Evolutionary conservation across 129 eudicot species (phyloP).

Genomic region (Solidago caesia): DNA sequence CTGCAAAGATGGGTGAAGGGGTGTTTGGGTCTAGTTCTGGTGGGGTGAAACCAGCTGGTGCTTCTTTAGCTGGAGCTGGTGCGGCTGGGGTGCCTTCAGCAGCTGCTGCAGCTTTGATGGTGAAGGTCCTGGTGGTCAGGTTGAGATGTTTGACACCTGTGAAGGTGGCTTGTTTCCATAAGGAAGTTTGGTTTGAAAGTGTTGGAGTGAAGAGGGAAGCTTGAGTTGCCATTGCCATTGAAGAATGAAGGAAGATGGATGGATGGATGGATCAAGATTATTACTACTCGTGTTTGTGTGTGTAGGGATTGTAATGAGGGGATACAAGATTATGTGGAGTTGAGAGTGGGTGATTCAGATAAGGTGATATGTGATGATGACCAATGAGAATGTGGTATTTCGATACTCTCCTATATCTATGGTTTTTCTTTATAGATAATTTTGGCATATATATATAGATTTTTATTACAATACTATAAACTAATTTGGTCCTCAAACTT

Average conservation of each 20-base stretch:
- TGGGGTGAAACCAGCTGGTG: constrained; percentile 93
- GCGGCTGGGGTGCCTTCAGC: constrained; percentile 21
- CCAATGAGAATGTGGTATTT: constrained; percentile 59
- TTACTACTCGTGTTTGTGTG: constrained; percentile 8
- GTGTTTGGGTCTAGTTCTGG: constrained; percentile 93
- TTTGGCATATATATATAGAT: background rate
- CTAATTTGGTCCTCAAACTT: too few species aligned
- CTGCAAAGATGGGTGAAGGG: constrained; percentile 95
- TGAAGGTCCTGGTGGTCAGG: constrained; percentile 39
- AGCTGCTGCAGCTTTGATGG: constrained; percentile 43
- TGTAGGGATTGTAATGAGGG: constrained; percentile 23
- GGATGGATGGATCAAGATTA: background rate
- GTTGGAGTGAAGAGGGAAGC: constrained; percentile 82
- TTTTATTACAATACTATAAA: too few species aligned
- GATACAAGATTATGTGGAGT: constrained; percentile 34
- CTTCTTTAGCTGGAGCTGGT: constrained; percentile 32
- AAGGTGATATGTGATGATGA: constrained; percentile 40
- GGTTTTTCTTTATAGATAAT: background rate
- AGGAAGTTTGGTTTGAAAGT: constrained; percentile 48
- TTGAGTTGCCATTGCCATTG: constrained; percentile 93
- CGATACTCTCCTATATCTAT: constrained; percentile 45
- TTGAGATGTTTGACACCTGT: constrained; percentile 42
- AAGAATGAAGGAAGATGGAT: background rate
- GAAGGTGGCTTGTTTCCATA: constrained; percentile 50
- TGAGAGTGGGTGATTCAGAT: constrained; percentile 37